phyloP scores from a whole-genome alignment of 805 yeast genomes.

The Monosporozyma solicola region DNA sequence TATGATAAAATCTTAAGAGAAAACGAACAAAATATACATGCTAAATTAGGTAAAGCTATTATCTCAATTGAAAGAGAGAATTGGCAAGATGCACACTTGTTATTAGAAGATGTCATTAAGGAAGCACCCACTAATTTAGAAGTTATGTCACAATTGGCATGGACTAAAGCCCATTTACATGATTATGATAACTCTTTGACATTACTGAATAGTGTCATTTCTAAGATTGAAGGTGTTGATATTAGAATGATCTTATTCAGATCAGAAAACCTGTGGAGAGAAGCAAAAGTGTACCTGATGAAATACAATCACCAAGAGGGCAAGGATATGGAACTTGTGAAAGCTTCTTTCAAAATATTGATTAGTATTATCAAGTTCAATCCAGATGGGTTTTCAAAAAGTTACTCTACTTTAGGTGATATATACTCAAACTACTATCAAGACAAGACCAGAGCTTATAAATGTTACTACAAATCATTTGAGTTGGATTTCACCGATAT shows the following conservation, averaged over 20 bases:
- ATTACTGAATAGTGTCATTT: slow-evolving; percentile 20
- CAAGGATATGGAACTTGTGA: slow-evolving; percentile 21
- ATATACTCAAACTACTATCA: slow-evolving; percentile 51
- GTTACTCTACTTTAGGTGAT: slow-evolving; percentile 73
- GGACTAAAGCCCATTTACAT: slow-evolving; percentile 61
- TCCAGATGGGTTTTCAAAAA: slow-evolving; percentile 59
- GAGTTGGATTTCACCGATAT: slow-evolving; percentile 75
- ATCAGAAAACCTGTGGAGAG: slow-evolving; percentile 60
- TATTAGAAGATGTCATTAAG: slow-evolving; percentile 44
- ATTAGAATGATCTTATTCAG: slow-evolving; percentile 44
- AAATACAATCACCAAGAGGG: slow-evolving; percentile 19
- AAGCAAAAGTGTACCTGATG: slow-evolving; percentile 54
- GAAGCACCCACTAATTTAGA: slow-evolving; percentile 44
- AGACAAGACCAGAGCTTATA: slow-evolving; percentile 63
- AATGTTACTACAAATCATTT: slow-evolving; percentile 83
- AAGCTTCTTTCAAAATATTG: slow-evolving; percentile 48
- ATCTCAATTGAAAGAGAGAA: slow-evolving; percentile 62
- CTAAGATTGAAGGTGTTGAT: slow-evolving; percentile 40
- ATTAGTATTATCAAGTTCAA: slow-evolving; percentile 55
- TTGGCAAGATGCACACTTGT: slow-evolving; percentile 41
- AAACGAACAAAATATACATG: slow-evolving; percentile 42
- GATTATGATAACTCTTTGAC: slow-evolving; percentile 39
- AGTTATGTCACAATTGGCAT: slow-evolving; percentile 62
- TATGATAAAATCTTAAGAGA: slow-evolving; percentile 52
- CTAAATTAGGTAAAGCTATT: slow-evolving; percentile 74